Evolutionary conservation across 768 basidiomycete species (phyloP), one percentile per base, ranked within the genome.

Genomic region (Tylopilus vinaceipallidus): DNA sequence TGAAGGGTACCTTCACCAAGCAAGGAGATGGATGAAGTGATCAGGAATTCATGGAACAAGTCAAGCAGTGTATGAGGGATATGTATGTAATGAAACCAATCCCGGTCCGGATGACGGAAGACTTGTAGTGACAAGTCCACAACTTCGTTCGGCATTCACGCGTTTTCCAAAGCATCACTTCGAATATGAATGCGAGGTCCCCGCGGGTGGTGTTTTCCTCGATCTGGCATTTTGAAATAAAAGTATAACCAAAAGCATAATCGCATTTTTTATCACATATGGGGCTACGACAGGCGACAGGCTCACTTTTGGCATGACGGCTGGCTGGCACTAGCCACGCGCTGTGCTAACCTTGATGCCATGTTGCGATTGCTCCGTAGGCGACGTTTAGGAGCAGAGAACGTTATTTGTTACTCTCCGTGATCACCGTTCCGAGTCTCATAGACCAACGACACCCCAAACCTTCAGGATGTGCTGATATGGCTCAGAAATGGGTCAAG

Each of bases 341-440:
- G 32, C 26, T 10, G 14, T 6, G 9, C 9, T 20, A 50, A 37
- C 27, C 34, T 46, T 42, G 42, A 32, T 7, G n/a, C 19, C 14
- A 19, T 11, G 41, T 17, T 34, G 35, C 23, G 35, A 30, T 34
- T 33, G 42, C 27, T n/a, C n/a, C 40, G 19, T 19, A 30, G 47
- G 49, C 48, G 48, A 48, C 39, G 58, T 53, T 49, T 56, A 35
- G 29, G 38, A 33, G 24, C 17, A n/a, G n/a, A n/a, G n/a, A n/a
- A n/a, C n/a, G n/a, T 20, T 24, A 37, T 53, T 50, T 34, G 35
- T 33, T 47, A 49, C 11, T 14, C 9, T 34, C 29, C 23, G 12
- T 37, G 38, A 23, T 35, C 32, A 36, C n/a, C n/a, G 49, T 38
- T n/a, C 20, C 19, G 14, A 24, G n/a, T 10, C 22, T 17, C 24